Evolutionary conservation across 2,329 filamentous ascomycete species (phyloP).

Genomic region (Trichoderma sp.): DNA sequence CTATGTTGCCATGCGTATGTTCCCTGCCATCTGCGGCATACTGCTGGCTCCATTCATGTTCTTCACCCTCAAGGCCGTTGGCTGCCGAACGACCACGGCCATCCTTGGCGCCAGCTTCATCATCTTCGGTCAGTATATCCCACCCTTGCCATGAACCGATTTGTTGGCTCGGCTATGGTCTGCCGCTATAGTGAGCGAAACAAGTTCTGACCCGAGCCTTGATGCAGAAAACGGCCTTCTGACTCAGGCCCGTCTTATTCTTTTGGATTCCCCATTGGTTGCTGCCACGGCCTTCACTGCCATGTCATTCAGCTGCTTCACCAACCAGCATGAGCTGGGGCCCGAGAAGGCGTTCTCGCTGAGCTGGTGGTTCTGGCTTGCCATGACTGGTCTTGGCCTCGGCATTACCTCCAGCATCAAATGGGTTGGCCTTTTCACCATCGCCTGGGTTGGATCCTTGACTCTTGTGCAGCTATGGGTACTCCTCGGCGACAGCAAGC

Average conservation of each 20-base stretch:
- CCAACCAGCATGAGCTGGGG: slow-evolving; percentile 94
- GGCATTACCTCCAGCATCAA: slow-evolving; percentile 94
- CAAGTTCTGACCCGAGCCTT: slow-evolving; percentile 35
- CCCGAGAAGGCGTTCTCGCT: slow-evolving; percentile 83
- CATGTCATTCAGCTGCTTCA: slow-evolving; percentile 88
- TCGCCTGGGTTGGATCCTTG: slow-evolving; percentile 93
- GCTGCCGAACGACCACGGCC: slow-evolving; percentile 85
- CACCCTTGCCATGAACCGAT: not conserved
- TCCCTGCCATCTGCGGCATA: slow-evolving; percentile 87
- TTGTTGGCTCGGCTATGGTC: not conserved
- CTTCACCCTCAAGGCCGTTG: slow-evolving; percentile 85
- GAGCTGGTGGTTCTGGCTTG: slow-evolving; percentile 98
- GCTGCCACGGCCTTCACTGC: slow-evolving; percentile 91
- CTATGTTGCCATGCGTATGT: slow-evolving; percentile 95
- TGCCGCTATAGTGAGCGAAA: not conserved
- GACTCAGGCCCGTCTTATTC: slow-evolving; percentile 91
- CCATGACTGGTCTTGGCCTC: slow-evolving; percentile 80
- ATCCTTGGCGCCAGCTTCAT: slow-evolving; percentile 81
- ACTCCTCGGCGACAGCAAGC: slow-evolving; percentile 83
- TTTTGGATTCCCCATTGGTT: slow-evolving; percentile 93
- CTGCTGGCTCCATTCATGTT: slow-evolving; percentile 91
- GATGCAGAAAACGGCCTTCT: slow-evolving; percentile 84
- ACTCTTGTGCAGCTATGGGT: slow-evolving; percentile 94
- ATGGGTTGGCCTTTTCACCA: slow-evolving; percentile 98
- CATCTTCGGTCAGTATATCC: slow-evolving; percentile 74